Conservation (phyloP, 768 basidiomycete species). For the Boletus subparvulus region DNA sequence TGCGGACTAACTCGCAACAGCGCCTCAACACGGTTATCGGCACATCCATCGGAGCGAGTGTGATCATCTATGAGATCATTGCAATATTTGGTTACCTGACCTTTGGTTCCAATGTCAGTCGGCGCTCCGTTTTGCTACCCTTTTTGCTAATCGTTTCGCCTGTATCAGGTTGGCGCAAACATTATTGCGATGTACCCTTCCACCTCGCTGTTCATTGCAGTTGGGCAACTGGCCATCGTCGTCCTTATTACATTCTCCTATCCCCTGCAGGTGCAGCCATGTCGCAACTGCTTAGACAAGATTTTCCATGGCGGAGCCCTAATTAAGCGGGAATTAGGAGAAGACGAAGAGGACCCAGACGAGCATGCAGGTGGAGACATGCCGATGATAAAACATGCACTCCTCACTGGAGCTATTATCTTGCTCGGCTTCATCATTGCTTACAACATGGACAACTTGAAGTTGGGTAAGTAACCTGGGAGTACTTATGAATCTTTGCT, state of each 20-base stretch:
- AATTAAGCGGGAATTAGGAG: constrained; percentile 40
- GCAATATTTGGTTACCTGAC: constrained; percentile 89
- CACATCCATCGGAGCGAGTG: constrained; percentile 81
- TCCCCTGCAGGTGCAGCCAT: constrained; percentile 92
- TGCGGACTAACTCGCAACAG: constrained; percentile 73
- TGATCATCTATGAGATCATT: constrained; percentile 84
- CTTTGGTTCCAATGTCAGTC: constrained; percentile 77
- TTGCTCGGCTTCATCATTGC: constrained; percentile 67
- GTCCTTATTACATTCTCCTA: constrained; percentile 90
- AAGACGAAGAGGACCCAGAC: constrained; percentile 50
- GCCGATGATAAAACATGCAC: constrained; percentile 61
- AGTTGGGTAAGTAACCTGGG: constrained; percentile 55
- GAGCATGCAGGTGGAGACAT: constrained; percentile 62
- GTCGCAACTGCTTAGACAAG: constrained; percentile 88
- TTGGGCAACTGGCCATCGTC: constrained; percentile 92
- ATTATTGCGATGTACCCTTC: constrained; percentile 94
- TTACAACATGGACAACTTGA: constrained; percentile 75
- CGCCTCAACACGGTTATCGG: constrained; percentile 89
- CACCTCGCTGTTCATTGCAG: constrained; percentile 87
- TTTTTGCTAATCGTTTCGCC: constrained; percentile 1
- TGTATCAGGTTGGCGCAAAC: constrained; percentile 75
- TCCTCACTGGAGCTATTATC: constrained; percentile 69
- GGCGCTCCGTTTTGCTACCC: background rate
- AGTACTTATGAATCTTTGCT: constrained; percentile 1
- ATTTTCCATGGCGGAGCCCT: constrained; percentile 58